phyloP scores from a whole-genome alignment of 1,284 basidiomycete species.

The Waitea zeae region DNA sequence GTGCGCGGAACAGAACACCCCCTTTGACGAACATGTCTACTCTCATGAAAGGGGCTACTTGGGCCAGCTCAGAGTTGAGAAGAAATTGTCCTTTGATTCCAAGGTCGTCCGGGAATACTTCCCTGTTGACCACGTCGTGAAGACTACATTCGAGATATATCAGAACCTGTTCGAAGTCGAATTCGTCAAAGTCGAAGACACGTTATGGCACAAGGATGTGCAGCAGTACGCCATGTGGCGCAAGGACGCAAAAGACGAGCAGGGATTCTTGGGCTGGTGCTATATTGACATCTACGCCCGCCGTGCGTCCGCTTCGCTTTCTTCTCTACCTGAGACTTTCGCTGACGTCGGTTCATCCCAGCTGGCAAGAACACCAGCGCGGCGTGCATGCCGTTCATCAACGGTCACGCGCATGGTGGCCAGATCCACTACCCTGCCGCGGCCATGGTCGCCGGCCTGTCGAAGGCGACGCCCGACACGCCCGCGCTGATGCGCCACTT shows the following conservation, averaged over 20 bases:
- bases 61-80: conserved; percentile 53
- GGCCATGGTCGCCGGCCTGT: conserved; percentile 79
- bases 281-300: conserved; percentile 81
- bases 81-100: conserved; percentile 51
- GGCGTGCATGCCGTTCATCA: conserved; percentile 31
- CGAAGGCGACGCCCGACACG: conserved; percentile 63
- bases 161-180: conserved; percentile 60
- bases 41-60: conserved; percentile 59
- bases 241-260: conserved; percentile 46
- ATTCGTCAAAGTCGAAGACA: conserved; percentile 38
- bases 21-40: conserved; percentile 54
- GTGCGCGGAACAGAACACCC: conserved; percentile 33
- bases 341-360: too few relatives aligned
- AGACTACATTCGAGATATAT: conserved; percentile 66
- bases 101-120: conserved; percentile 73
- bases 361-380: too few relatives aligned
- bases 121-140: conserved; percentile 66
- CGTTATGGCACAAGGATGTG: conserved; percentile 64
- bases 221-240: conserved; percentile 74
- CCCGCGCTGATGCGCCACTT: conserved; percentile 74
- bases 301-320: conserved; percentile 22
- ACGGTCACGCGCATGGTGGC: too few relatives aligned
- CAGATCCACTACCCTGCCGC: conserved; percentile 59
- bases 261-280: conserved; percentile 63
- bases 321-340: conserved; percentile 1